phyloP scores from a whole-genome alignment of 176 grass and related monocot genomes.

The Bothriochloa decipiens region DNA sequence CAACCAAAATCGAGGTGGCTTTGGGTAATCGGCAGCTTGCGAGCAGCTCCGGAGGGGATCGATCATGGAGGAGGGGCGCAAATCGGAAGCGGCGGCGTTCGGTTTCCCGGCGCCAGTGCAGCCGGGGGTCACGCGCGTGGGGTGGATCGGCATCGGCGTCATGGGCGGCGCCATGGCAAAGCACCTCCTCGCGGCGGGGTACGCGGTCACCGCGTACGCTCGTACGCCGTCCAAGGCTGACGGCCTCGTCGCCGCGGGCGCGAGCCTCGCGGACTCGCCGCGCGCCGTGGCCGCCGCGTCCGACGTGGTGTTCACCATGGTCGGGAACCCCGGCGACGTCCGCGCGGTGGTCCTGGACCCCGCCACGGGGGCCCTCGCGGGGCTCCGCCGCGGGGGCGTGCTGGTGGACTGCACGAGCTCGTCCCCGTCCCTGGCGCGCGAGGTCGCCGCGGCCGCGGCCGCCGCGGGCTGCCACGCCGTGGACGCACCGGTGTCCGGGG shows the following conservation, averaged over 20 bases:
- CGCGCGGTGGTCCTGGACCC: constrained; percentile 56
- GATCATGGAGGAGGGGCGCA: constrained; percentile 12
- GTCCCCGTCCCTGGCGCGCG: constrained; percentile 59
- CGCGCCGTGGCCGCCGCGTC: constrained; percentile 51
- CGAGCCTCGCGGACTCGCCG: constrained; percentile 50
- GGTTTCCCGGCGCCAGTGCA: constrained; percentile 57
- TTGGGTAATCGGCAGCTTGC: constrained; percentile 28
- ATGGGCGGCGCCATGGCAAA: constrained; percentile 77
- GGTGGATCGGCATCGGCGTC: constrained; percentile 81
- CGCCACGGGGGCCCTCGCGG: constrained; percentile 47
- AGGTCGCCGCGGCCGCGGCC: constrained; percentile 42
- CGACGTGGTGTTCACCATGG: constrained; percentile 87
- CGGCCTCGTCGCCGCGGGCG: constrained; percentile 46
- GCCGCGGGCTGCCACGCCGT: constrained; percentile 52
- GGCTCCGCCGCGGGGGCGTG: constrained; percentile 50
- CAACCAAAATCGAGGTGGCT: constrained; percentile 6
- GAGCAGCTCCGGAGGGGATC: neutral
- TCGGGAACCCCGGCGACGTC: constrained; percentile 72
- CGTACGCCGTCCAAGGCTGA: constrained; percentile 69
- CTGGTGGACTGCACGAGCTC: constrained; percentile 82
- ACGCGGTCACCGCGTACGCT: constrained; percentile 58
- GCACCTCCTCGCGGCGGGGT: constrained; percentile 67
- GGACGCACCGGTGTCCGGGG: constrained; percentile 76
- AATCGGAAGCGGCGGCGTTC: neutral
- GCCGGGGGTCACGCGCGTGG: constrained; percentile 56